These are phyloP conservation scores for Paramecium sonneborni DNA, from an alignment of 73 alveolate species.

Conservation along the genomic window DNA sequence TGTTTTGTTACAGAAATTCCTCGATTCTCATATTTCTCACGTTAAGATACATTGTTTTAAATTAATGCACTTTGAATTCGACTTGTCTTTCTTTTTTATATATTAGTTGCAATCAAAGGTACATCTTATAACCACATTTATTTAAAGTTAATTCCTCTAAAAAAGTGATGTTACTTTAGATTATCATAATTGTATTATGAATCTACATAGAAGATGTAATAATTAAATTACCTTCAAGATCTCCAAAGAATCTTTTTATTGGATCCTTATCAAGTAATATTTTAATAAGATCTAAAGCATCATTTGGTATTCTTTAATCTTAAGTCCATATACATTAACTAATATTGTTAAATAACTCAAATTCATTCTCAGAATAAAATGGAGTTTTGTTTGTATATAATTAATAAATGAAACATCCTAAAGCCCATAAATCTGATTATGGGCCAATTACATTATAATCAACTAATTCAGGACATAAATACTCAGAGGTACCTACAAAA, in stretches of 20 bases:
- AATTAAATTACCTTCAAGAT: background rate
- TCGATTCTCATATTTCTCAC: background rate
- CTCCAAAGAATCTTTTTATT: background rate
- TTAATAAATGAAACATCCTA: background rate
- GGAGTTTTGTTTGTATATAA: background rate
- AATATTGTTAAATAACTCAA: background rate
- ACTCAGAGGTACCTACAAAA: background rate
- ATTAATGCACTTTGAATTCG: background rate
- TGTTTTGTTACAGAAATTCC: background rate
- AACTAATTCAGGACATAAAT: background rate
- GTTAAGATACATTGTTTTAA: background rate
- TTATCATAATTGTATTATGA: background rate
- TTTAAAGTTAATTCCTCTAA: constrained; percentile 15
- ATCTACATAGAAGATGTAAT: background rate
- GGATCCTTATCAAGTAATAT: background rate
- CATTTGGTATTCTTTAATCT: background rate
- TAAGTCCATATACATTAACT: background rate
- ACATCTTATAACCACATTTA: constrained; percentile 41
- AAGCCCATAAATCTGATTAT: background rate
- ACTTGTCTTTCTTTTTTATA: background rate
- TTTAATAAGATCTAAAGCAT: background rate
- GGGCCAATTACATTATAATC: background rate
- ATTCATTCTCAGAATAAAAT: background rate
- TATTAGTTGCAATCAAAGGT: background rate
- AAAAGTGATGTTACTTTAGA: background rate